phyloP scores from a whole-genome alignment of 257 asterid genomes.

The Ilex asprella region DNA sequence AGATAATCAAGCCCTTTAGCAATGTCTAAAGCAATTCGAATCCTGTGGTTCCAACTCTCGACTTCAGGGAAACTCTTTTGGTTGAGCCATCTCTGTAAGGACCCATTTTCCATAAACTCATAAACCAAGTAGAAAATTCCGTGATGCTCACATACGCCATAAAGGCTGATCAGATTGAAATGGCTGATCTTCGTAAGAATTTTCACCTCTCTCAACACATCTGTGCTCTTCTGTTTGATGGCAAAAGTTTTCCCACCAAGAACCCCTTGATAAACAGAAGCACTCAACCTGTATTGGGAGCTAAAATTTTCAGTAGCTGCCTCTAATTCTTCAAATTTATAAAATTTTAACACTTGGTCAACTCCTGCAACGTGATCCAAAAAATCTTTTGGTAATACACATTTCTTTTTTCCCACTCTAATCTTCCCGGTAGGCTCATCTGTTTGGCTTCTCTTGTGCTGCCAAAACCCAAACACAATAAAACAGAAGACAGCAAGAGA shows the following conservation, averaged over 20 bases:
- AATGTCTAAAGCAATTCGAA: constrained; percentile 57
- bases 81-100: constrained; percentile 47
- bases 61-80: constrained; percentile 16
- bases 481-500: constrained; percentile 37
- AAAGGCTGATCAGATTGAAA: constrained; percentile 52
- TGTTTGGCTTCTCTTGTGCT: constrained; percentile 10
- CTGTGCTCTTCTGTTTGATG: constrained; percentile 31
- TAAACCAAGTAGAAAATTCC: constrained; percentile 42
- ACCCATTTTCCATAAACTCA: constrained; percentile 63
- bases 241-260: constrained; percentile 41
- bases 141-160: constrained; percentile 44
- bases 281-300: constrained; percentile 26
- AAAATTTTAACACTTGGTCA: constrained; percentile 36
- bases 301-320: constrained; percentile 48
- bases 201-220: constrained; percentile 40
- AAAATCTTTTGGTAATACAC: constrained; percentile 24
- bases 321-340: constrained; percentile 35
- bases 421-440: neutral
- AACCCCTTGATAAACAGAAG: constrained; percentile 35
- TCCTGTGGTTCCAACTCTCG: constrained; percentile 47
- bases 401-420: constrained; percentile 12
- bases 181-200: constrained; percentile 54
- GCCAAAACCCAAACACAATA: constrained; percentile 17
- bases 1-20: constrained; percentile 68
- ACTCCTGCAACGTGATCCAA: constrained; percentile 27